phyloP scores from a whole-genome alignment of 2,329 filamentous ascomycete species.

The Dactylellina cionopaga region DNA sequence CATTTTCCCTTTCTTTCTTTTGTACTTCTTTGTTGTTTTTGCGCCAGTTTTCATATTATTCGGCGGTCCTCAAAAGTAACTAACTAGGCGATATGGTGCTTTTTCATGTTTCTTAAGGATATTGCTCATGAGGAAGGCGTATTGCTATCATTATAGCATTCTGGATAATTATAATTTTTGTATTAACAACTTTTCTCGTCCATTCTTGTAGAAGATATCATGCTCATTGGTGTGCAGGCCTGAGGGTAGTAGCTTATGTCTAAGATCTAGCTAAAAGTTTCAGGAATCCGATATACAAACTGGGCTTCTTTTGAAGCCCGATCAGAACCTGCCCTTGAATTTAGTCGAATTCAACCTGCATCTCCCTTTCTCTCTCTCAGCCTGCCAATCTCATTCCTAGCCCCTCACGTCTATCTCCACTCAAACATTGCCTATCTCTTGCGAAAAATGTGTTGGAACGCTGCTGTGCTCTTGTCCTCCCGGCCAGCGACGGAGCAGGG shows the following conservation, averaged over 20 bases:
- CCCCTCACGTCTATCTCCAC: neutral
- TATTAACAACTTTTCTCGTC: neutral
- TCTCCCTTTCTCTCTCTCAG: neutral
- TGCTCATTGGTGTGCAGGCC: too few species aligned
- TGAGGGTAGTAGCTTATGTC: too few species aligned
- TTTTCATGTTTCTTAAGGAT: neutral
- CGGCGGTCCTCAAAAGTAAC: slow-evolving; percentile 14
- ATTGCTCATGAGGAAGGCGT: neutral
- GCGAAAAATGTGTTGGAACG: slow-evolving; percentile 13
- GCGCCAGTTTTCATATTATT: neutral
- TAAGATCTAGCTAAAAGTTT: too few species aligned
- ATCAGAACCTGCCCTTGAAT: too few species aligned
- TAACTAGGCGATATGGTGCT: slow-evolving; percentile 1
- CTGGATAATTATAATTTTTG: neutral
- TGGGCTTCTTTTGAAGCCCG: too few species aligned
- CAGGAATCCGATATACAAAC: too few species aligned
- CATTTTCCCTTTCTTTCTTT: neutral
- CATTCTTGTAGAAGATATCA: neutral
- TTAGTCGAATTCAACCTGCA: too few species aligned
- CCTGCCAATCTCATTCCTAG: neutral
- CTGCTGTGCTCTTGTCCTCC: neutral
- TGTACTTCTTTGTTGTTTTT: neutral
- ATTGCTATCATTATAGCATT: too few species aligned
- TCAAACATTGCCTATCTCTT: too few species aligned
- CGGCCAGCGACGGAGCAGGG: neutral